phyloP scores from a whole-genome alignment of 345 rosid species.

The Pistacia integerrima region DNA sequence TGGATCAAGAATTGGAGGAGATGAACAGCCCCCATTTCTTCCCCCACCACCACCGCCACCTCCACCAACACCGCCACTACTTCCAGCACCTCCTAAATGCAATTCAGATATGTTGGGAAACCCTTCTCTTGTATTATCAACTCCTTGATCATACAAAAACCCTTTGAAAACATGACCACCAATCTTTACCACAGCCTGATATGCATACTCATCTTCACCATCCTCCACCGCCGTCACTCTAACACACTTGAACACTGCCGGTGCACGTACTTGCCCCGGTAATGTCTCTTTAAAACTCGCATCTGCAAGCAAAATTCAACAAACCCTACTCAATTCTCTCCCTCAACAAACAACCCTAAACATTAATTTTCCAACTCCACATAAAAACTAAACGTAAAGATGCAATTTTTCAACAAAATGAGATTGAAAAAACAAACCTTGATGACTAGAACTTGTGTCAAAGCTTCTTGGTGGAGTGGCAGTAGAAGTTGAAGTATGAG shows the following conservation, averaged over 20 bases:
- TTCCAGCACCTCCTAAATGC: conserved; percentile 70
- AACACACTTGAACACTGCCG: conserved; percentile 96
- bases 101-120: conserved; percentile 82
- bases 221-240: conserved; percentile 90
- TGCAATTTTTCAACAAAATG: neutral
- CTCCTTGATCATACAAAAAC: conserved; percentile 84
- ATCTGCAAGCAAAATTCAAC: conserved; percentile 35
- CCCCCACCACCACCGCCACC: conserved; percentile 36
- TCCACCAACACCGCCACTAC: conserved; percentile 33
- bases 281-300: conserved; percentile 58
- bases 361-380: neutral
- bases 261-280: conserved; percentile 82
- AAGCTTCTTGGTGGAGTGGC: conserved; percentile 90
- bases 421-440: conserved; percentile 50
- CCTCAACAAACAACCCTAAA: conserved; percentile 12
- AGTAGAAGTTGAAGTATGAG: conserved; percentile 89
- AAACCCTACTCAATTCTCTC: conserved; percentile 31
- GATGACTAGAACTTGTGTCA: conserved; percentile 86
- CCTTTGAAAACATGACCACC: conserved; percentile 95
- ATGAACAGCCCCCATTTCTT: conserved; percentile 56
- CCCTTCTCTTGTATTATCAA: conserved; percentile 58
- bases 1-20: conserved; percentile 58
- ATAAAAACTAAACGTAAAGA: neutral
- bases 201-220: conserved; percentile 89
- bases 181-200: conserved; percentile 88